Evolutionary conservation across 371 early-diverging fungal genomes (phyloP).

Genomic region (Mortierella sp.): DNA sequence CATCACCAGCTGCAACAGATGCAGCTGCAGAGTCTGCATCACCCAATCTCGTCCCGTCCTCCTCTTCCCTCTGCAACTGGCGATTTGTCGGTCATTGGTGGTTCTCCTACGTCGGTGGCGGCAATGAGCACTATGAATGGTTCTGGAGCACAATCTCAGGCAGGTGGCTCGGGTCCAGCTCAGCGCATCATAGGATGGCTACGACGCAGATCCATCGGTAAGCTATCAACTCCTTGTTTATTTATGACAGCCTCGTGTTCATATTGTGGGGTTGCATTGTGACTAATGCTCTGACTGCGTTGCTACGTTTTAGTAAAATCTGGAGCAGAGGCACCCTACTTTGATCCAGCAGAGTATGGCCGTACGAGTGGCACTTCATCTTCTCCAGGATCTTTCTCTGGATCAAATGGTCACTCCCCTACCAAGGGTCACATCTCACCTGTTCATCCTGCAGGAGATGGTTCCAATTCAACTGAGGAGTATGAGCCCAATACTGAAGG

Average conservation of each 20-base stretch:
- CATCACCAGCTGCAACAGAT: slow-evolving; percentile 24
- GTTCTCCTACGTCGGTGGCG: not conserved
- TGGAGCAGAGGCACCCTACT: slow-evolving; percentile 20
- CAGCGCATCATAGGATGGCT: slow-evolving; percentile 81
- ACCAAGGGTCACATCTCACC: not conserved
- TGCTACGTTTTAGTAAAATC: slow-evolving; percentile 26
- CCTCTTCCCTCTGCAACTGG: slow-evolving; percentile 31
- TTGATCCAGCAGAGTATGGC: slow-evolving; percentile 28
- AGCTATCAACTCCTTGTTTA: slow-evolving; percentile 6
- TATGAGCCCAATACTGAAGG: slow-evolving; percentile 16
- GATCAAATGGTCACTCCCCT: not conserved
- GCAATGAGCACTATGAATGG: not conserved
- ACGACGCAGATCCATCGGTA: slow-evolving; percentile 72
- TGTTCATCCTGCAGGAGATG: slow-evolving; percentile 10
- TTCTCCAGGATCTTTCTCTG: not conserved
- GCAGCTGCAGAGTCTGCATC: slow-evolving; percentile 35
- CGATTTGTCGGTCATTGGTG: not conserved
- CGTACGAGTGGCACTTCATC: slow-evolving; percentile 12
- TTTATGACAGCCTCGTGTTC: no score
- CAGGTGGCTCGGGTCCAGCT: slow-evolving; percentile 59
- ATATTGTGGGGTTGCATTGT: no score
- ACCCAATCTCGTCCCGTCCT: slow-evolving; percentile 31
- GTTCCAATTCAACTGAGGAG: slow-evolving; percentile 9
- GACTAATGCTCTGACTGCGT: no score
- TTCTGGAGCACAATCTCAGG: not conserved